These are phyloP conservation scores for Phycomyces nitens DNA, from an alignment of 192 early-diverging fungal genomes.

Conservation along the genomic window DNA sequence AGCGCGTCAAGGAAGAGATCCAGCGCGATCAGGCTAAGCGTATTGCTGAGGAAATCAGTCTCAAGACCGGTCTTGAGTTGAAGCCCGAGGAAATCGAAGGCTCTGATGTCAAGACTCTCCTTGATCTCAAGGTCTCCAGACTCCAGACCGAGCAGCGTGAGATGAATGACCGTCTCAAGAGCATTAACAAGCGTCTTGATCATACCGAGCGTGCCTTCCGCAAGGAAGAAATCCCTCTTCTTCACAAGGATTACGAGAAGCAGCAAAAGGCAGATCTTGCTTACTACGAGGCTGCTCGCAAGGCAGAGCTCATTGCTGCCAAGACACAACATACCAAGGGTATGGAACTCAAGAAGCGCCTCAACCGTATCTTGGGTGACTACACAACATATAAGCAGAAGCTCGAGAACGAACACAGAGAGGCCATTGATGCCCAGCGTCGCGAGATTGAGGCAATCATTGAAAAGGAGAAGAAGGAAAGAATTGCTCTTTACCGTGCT, in stretches of 20 bases:
- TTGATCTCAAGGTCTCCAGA: slow-evolving; percentile 84
- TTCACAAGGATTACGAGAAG: slow-evolving; percentile 85
- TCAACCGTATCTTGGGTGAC: slow-evolving; percentile 80
- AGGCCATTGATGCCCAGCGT: slow-evolving; percentile 51
- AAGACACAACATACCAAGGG: slow-evolving; percentile 65
- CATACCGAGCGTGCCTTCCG: slow-evolving; percentile 93
- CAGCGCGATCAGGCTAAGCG: slow-evolving; percentile 80
- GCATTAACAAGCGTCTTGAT: slow-evolving; percentile 77
- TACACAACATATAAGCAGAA: slow-evolving; percentile 62
- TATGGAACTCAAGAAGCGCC: slow-evolving; percentile 72
- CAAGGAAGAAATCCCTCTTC: slow-evolving; percentile 84
- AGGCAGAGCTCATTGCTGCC: slow-evolving; percentile 65
- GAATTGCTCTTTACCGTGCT: slow-evolving; percentile 59
- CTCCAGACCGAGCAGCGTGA: slow-evolving; percentile 89
- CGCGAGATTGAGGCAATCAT: slow-evolving; percentile 59
- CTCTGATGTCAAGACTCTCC: slow-evolving; percentile 74
- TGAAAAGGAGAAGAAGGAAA: slow-evolving; percentile 66
- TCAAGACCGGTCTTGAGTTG: slow-evolving; percentile 37
- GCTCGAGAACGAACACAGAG: slow-evolving; percentile 57
- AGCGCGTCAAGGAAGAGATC: slow-evolving; percentile 74
- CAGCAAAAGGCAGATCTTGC: slow-evolving; percentile 85
- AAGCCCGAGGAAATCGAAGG: slow-evolving; percentile 71
- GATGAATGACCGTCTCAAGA: slow-evolving; percentile 69
- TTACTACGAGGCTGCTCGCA: slow-evolving; percentile 69
- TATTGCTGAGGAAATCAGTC: slow-evolving; percentile 62